Conservation (phyloP, 176 grass and related monocot species). For the Juncus inflexus region DNA sequence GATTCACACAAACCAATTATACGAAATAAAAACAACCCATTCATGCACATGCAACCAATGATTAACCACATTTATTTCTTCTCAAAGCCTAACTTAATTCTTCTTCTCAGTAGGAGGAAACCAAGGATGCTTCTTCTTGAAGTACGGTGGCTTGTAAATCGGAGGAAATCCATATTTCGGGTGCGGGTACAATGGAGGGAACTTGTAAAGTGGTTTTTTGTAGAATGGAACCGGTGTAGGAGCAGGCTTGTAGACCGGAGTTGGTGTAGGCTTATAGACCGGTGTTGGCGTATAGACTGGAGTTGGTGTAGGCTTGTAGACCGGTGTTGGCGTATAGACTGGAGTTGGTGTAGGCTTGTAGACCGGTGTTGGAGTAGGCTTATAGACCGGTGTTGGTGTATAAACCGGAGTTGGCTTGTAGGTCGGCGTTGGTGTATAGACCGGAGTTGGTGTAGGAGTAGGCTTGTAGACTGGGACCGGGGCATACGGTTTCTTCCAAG, state of each 20-base stretch:
- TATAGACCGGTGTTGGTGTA: not conserved
- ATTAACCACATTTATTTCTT: not conserved
- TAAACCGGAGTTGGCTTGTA: conserved; percentile 8
- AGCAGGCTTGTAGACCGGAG: not conserved
- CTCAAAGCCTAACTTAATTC: conserved; percentile 10
- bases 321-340: conserved; percentile 7
- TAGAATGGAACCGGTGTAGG: conserved; percentile 14
- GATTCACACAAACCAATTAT: too few species aligned
- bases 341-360: conserved; percentile 8
- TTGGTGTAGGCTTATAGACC: conserved; percentile 2
- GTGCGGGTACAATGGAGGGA: conserved; percentile 10
- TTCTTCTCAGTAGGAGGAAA: conserved; percentile 21
- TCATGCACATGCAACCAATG: too few species aligned
- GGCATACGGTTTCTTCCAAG: conserved; percentile 11
- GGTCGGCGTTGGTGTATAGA: not conserved
- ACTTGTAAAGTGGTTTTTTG: conserved; percentile 6
- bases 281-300: not conserved
- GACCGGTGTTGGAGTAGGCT: not conserved
- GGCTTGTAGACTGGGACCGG: not conserved
- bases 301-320: conserved; percentile 21
- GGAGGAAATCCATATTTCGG: conserved; percentile 18
- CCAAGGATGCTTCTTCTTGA: conserved; percentile 25
- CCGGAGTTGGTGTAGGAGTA: not conserved
- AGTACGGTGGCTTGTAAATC: conserved; percentile 20
- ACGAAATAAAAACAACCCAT: too few species aligned